Evolutionary conservation across 2,329 filamentous ascomycete species (phyloP).

Genomic region (Monilinia laxa): DNA sequence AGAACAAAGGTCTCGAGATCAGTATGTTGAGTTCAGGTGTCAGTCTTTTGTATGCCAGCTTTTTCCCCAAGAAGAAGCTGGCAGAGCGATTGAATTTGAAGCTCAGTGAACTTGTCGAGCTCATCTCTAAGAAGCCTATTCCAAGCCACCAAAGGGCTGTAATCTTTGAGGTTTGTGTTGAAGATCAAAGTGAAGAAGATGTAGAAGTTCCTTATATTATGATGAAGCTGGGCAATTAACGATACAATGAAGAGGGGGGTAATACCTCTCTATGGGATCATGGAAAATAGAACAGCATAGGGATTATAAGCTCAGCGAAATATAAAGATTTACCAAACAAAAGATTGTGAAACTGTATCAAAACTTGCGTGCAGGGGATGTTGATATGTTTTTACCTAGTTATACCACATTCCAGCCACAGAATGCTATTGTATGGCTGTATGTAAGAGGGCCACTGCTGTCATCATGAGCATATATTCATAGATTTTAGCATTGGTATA

Average conservation of each 20-base stretch:
- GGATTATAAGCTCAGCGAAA: not conserved
- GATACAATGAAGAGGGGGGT: not conserved
- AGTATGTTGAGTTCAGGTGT: constrained; percentile 98
- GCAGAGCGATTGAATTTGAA: constrained; percentile 82
- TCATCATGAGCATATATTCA: too few species aligned
- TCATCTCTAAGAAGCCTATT: constrained; percentile 87
- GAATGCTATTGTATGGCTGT: too few species aligned
- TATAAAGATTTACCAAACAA: constrained; percentile 2
- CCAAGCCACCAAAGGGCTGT: constrained; percentile 91
- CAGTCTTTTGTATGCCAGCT: constrained; percentile 88
- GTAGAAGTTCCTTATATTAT: constrained; percentile 97
- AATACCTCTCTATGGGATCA: not conserved
- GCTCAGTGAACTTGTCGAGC: constrained; percentile 83
- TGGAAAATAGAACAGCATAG: constrained; percentile 15
- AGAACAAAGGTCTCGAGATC: constrained; percentile 70
- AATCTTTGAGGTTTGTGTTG: constrained; percentile 93
- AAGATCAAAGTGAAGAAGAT: constrained; percentile 86
- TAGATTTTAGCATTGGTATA: too few species aligned
- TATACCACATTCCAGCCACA: too few species aligned
- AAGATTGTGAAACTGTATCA: too few species aligned
- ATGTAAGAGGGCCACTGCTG: too few species aligned
- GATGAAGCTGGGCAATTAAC: constrained; percentile 57
- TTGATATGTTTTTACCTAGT: too few species aligned
- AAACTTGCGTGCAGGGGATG: too few species aligned
- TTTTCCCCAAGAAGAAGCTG: constrained; percentile 75